phyloP scores from a whole-genome alignment of 805 yeast species.

The Candida mattraensis region DNA sequence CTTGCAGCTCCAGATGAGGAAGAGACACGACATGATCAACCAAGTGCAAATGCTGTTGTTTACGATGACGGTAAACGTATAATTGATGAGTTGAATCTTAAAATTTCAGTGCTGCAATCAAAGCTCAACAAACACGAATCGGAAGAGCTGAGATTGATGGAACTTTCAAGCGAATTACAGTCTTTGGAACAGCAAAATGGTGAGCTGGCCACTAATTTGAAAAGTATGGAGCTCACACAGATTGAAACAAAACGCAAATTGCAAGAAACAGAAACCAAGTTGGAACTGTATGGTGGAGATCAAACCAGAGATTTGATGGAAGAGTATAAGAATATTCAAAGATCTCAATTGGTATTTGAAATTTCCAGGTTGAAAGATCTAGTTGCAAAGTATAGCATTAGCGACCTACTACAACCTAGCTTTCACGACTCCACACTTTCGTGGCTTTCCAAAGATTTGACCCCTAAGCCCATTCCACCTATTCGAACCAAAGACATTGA shows the following conservation, averaged over 20 bases:
- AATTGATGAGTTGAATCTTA: constrained; percentile 45
- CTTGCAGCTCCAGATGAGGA: too few relatives aligned
- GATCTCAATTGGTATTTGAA: constrained; percentile 13
- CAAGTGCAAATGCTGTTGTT: background rate
- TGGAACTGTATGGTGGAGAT: constrained; percentile 14
- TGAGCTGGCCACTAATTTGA: constrained; percentile 15
- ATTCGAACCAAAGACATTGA: background rate
- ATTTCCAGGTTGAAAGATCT: constrained; percentile 15
- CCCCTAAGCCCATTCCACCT: too few relatives aligned
- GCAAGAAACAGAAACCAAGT: constrained; percentile 6
- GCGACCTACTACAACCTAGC: background rate
- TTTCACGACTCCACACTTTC: background rate
- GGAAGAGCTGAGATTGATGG: constrained; percentile 30
- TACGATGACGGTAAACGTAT: constrained; percentile 8
- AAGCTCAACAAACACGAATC: constrained; percentile 38
- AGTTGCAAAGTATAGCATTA: constrained; percentile 6
- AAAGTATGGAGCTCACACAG: constrained; percentile 13
- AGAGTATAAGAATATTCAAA: constrained; percentile 13
- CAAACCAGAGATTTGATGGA: constrained; percentile 10
- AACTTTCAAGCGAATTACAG: constrained; percentile 23
- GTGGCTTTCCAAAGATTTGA: too few relatives aligned
- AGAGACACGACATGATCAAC: too few relatives aligned
- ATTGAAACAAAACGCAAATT: constrained; percentile 4
- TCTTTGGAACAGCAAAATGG: constrained; percentile 26
- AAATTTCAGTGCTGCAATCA: constrained; percentile 44